Evolutionary conservation across 1,139 yeast species (phyloP).

Genomic region (Lodderomyces pseudojiufengensis): DNA sequence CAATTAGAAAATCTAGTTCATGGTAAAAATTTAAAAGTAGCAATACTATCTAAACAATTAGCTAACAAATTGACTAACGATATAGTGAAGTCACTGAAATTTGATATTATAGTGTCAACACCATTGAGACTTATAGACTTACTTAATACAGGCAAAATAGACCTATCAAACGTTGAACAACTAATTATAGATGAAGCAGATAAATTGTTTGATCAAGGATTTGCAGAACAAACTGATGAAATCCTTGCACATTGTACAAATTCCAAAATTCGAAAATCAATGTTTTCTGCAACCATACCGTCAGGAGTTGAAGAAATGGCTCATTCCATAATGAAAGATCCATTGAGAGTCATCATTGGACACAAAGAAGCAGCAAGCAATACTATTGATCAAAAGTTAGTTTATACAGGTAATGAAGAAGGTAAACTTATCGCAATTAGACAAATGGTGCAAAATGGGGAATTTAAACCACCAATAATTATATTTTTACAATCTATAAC

Average conservation of each 20-base stretch:
- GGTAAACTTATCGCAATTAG: constrained; percentile 91
- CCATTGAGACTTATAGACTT: constrained; percentile 85
- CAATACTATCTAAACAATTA: constrained; percentile 70
- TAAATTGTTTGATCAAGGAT: constrained; percentile 84
- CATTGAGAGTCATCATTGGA: constrained; percentile 85
- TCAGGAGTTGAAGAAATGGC: constrained; percentile 91
- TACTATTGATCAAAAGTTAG: constrained; percentile 77
- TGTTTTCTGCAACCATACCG: constrained; percentile 95
- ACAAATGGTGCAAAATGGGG: constrained; percentile 80
- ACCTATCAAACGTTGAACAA: constrained; percentile 63
- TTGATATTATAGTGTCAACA: constrained; percentile 79
- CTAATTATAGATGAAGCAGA: constrained; percentile 95
- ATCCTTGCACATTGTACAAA: constrained; percentile 67
- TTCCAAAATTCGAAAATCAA: constrained; percentile 57
- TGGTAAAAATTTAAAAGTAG: constrained; percentile 56
- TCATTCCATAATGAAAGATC: constrained; percentile 75
- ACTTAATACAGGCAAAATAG: constrained; percentile 55
- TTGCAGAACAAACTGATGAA: constrained; percentile 87
- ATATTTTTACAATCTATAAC: constrained; percentile 89
- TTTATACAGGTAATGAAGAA: constrained; percentile 89
- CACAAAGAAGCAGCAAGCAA: constrained; percentile 90
- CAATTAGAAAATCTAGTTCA: constrained; percentile 60
- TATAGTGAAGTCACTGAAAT: constrained; percentile 56
- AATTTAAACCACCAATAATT: constrained; percentile 87
- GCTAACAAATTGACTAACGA: constrained; percentile 66